Base-by-base conservation (phyloP, 352 stramenopile species). In the Thalassiosira oceanica region DNA sequence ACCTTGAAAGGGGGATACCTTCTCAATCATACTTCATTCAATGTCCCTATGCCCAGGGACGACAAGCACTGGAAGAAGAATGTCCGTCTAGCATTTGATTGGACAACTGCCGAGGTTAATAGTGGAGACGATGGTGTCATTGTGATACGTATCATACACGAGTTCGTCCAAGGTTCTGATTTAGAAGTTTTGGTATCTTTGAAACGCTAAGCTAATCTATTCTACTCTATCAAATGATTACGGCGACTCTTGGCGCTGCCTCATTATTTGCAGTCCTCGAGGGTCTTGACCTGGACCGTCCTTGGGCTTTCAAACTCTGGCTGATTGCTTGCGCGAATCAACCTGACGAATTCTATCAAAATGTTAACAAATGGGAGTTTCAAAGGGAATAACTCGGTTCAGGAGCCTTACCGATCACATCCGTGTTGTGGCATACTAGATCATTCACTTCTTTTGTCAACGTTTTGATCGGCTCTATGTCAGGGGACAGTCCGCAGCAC, bases 51-150 rank as follows among this genome's bases (percentile, higher is more conserved):
- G 0, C 46, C 21, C 13, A 39, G 29, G 21, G 64, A 61, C 28
- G 48, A 42, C 20, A 64, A 57, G n/a, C 36, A 8, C 16, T 69
- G 51, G 48, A 76, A 64, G 44, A 82, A 71, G 33, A 29, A 61
- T 2, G 45, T 85, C 16, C 18, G 64, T 16, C 52, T 92, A n/a
- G 37, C 76, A n/a, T 90, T 92, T 68, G 76, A 91, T 65, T 91
- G 76, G 84, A 73, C 70, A 44, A 37, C 45, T 23, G 84, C 76
- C 0, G 84, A 87, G 23, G 49, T 52, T 21, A 62, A 81, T 55
- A 63, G 61, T 35, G 75, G 80, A n/a, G 68, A 78, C 36, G 37
- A 54, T 21, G 67, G 67, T 41, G 37, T 29, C 26, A 28, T 89
- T 18, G 57, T 87, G 35, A 36, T 91, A 2, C 56, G 81, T 35